These are phyloP conservation scores for Saccharomycopsis crataegensis DNA, from an alignment of 1,139 yeast species.

Conservation along the genomic window DNA sequence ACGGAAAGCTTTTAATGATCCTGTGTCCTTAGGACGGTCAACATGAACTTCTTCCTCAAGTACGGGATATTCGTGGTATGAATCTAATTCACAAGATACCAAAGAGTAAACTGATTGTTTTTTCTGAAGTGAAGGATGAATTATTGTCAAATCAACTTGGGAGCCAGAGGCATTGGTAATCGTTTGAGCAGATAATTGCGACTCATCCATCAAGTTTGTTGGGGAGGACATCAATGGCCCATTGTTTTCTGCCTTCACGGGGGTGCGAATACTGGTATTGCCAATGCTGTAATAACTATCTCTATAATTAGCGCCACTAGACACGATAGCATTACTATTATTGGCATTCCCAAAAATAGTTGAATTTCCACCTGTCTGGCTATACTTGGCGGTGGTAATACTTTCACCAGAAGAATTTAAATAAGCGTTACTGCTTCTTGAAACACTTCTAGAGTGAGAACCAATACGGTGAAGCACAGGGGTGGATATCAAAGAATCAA, in stretches of 20 bases:
- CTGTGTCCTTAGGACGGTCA: no score
- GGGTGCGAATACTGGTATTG: constrained; percentile 1
- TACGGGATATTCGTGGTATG: no score
- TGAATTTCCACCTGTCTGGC: neutral
- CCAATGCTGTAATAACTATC: neutral
- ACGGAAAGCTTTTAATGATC: no score
- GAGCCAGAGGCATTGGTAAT: constrained; percentile 5
- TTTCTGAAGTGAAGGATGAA: constrained; percentile 8
- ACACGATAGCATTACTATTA: neutral
- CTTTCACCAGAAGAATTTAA: constrained; percentile 10
- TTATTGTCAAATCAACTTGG: constrained; percentile 10
- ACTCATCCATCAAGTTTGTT: constrained; percentile 5
- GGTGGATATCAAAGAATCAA: constrained; percentile 12
- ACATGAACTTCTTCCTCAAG: no score
- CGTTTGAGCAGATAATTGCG: constrained; percentile 13
- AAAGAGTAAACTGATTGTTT: constrained; percentile 2
- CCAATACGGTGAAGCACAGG: constrained; percentile 4
- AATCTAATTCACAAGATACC: neutral
- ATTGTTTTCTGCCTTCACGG: neutral
- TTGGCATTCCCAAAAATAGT: neutral
- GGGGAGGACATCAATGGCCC: neutral
- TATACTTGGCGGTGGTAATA: constrained; percentile 1
- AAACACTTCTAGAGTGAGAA: constrained; percentile 8
- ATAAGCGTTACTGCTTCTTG: constrained; percentile 1
- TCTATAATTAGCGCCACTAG: neutral